phyloP scores from a whole-genome alignment of 2,329 filamentous ascomycete genomes.

The Diplodia mutila region DNA sequence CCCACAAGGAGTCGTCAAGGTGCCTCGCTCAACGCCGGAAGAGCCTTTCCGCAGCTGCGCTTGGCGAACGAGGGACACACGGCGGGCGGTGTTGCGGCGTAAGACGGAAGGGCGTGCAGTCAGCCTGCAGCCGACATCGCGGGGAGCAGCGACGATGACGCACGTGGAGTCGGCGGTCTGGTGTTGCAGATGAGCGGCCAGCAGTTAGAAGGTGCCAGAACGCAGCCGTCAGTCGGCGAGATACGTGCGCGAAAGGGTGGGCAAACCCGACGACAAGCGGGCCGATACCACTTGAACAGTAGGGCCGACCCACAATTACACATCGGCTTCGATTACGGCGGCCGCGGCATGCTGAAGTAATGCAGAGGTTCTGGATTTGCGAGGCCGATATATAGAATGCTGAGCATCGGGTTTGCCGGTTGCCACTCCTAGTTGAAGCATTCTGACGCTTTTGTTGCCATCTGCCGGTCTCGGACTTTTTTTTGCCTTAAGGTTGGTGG shows the following conservation, averaged over 20 bases:
- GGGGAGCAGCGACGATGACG: not conserved
- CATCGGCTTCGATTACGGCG: slow-evolving; percentile 23
- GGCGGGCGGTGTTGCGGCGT: not conserved
- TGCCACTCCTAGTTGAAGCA: not conserved
- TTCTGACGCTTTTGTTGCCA: slow-evolving; percentile 15
- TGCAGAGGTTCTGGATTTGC: slow-evolving; percentile 25
- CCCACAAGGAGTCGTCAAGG: slow-evolving; percentile 8
- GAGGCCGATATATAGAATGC: slow-evolving; percentile 10
- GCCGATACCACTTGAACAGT: slow-evolving; percentile 22
- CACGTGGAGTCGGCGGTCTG: not conserved
- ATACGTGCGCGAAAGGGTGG: slow-evolving; percentile 22
- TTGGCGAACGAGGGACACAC: not conserved
- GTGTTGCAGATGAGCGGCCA: not conserved
- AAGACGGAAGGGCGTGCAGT: slow-evolving; percentile 7
- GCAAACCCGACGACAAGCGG: slow-evolving; percentile 20
- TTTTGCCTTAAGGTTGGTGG: slow-evolving; percentile 18
- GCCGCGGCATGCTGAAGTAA: slow-evolving; percentile 25
- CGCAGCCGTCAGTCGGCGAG: not conserved
- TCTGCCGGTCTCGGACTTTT: slow-evolving; percentile 11
- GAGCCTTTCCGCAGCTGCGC: slow-evolving; percentile 14
- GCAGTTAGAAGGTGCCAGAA: slow-evolving; percentile 20
- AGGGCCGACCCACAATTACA: slow-evolving; percentile 23
- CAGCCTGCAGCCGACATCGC: slow-evolving; percentile 18
- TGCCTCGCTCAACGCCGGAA: slow-evolving; percentile 21
- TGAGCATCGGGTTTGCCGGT: not conserved